phyloP scores from a whole-genome alignment of 2,329 filamentous ascomycete species.

The Aspergillus intermedius region DNA sequence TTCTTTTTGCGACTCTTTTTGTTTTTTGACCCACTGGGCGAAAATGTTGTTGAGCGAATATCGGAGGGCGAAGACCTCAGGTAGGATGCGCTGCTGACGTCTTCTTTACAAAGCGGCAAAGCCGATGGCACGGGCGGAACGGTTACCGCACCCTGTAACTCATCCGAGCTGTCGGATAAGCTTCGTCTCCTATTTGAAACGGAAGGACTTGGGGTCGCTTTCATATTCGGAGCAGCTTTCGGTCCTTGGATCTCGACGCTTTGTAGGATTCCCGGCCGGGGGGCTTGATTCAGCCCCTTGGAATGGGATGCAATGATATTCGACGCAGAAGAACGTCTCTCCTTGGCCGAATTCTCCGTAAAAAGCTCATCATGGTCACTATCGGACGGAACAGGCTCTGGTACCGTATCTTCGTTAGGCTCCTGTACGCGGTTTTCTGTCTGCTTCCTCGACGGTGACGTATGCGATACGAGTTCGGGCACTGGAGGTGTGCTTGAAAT shows the following conservation, averaged over 20 bases:
- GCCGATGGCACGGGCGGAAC: slow-evolving; percentile 14
- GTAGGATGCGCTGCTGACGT: slow-evolving; percentile 2
- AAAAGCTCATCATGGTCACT: slow-evolving; percentile 18
- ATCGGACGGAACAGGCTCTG: background rate
- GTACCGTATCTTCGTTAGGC: no score
- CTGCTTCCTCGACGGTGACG: no score
- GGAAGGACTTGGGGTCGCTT: background rate
- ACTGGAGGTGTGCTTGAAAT: no score
- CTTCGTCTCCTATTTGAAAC: slow-evolving; percentile 4
- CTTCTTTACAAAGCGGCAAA: slow-evolving; percentile 6
- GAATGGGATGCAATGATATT: background rate
- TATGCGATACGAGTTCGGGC: no score
- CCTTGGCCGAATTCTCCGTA: slow-evolving; percentile 16
- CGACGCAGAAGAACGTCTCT: slow-evolving; percentile 13
- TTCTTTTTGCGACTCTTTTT: slow-evolving; percentile 5
- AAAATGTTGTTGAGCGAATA: slow-evolving; percentile 26
- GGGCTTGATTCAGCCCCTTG: background rate
- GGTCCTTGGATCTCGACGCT: slow-evolving; percentile 13
- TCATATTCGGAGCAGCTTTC: background rate
- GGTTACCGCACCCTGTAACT: slow-evolving; percentile 33
- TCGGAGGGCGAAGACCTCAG: slow-evolving; percentile 24
- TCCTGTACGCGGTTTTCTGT: no score
- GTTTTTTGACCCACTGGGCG: slow-evolving; percentile 7
- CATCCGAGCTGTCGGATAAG: slow-evolving; percentile 28
- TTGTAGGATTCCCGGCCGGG: slow-evolving; percentile 6